A percentile compares a stretch with the other conserved stretches of the same genome.
Evolutionary conservation across 306 rosid species (phyloP).

Genomic region (Vigna unguiculata): DNA sequence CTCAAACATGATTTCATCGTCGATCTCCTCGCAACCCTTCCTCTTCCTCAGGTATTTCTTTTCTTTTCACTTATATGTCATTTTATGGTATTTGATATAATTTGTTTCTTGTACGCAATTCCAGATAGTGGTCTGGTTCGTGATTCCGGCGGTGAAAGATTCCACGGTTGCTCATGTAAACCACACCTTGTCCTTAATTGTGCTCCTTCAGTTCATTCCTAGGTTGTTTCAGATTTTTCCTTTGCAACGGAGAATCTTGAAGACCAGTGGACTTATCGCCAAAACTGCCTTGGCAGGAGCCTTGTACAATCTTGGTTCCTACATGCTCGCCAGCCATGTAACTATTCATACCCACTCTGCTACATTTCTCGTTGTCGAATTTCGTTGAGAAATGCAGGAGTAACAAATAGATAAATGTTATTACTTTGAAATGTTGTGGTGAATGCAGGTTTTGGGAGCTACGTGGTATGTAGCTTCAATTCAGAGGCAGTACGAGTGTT

Average conservation of each 20-base stretch:
- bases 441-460: slow-evolving; percentile 86
- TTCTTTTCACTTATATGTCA: background rate
- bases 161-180: slow-evolving; percentile 67
- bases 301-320: slow-evolving; percentile 78
- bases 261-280: slow-evolving; percentile 79
- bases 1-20: slow-evolving; percentile 62
- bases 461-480: slow-evolving; percentile 85
- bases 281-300: slow-evolving; percentile 89
- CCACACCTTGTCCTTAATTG: slow-evolving; percentile 79
- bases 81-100: background rate
- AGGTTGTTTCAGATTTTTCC: slow-evolving; percentile 77
- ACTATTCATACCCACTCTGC: background rate
- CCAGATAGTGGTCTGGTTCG: slow-evolving; percentile 82
- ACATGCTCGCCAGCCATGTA: slow-evolving; percentile 82
- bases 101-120: background rate
- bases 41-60: slow-evolving; percentile 97
- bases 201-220: slow-evolving; percentile 80
- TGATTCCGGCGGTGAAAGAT: slow-evolving; percentile 67
- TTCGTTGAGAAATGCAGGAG: too few species aligned
- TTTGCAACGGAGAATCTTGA: slow-evolving; percentile 67
- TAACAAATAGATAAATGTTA: background rate
- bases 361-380: too few species aligned
- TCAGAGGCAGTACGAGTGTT: slow-evolving; percentile 75
- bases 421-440: slow-evolving; percentile 35
- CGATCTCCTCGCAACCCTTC: slow-evolving; percentile 80